Percentiles rank a stretch among this genome's conserved stretches.
Evolutionary conservation across 2,329 filamentous ascomycete genomes (phyloP).

Genomic region (Xylariaceae sp.): DNA sequence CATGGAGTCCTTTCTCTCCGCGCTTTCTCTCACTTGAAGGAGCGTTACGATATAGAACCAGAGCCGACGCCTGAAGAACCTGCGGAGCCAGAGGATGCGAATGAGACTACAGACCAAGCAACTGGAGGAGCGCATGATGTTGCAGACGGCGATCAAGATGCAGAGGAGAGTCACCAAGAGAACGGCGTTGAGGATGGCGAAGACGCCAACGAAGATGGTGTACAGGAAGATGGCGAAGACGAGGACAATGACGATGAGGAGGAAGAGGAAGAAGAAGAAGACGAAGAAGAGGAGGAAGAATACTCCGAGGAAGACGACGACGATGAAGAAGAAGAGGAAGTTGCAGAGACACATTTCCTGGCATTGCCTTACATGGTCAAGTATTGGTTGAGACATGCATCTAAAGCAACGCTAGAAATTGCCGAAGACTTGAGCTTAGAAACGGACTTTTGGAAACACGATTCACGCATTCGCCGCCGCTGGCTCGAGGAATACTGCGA

Average conservation of each 20-base stretch:
- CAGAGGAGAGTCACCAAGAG: conserved; percentile 18
- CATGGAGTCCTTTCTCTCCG: conserved; percentile 50
- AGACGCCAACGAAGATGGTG: background rate
- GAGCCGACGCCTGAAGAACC: conserved; percentile 24
- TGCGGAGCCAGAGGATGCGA: conserved; percentile 8
- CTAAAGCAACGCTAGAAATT: conserved; percentile 51
- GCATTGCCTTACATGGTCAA: conserved; percentile 49
- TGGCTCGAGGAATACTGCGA: conserved; percentile 48
- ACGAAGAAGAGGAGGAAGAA: conserved; percentile 28
- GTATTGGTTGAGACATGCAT: conserved; percentile 51
- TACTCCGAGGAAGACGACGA: conserved; percentile 26
- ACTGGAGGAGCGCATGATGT: conserved; percentile 24
- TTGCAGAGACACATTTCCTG: conserved; percentile 33
- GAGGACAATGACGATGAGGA: conserved; percentile 24
- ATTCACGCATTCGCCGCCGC: conserved; percentile 45
- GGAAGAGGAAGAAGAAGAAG: conserved; percentile 19
- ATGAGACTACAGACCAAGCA: conserved; percentile 1
- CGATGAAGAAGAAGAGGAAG: conserved; percentile 39
- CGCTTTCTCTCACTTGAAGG: conserved; percentile 47
- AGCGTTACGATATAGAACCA: conserved; percentile 41
- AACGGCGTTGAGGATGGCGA: conserved; percentile 7
- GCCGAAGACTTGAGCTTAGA: conserved; percentile 49
- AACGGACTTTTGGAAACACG: conserved; percentile 47
- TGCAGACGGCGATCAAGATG: conserved; percentile 6
- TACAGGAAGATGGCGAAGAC: conserved; percentile 15